Evolutionary conservation across 2,329 filamentous ascomycete species (phyloP), one percentile per base, ranked within the genome.

Genomic region (Aphanoascus verrucosus): DNA sequence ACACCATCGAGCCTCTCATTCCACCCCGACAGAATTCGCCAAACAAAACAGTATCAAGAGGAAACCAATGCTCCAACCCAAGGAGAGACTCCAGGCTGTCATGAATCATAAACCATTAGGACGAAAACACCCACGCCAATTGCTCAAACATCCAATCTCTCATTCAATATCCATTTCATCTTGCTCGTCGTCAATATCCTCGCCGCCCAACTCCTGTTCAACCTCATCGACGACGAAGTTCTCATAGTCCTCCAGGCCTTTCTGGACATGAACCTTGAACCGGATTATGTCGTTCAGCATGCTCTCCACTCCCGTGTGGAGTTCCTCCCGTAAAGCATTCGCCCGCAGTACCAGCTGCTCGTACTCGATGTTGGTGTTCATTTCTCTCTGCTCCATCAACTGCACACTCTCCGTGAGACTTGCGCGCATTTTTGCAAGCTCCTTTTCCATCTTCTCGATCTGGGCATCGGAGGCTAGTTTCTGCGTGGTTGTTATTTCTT

Each of bases 361-460:
- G 65, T 95, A 94, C 65, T 97, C 90, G 62, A 97, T 93, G 56
- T 91, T 94, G 11, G 88, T 93, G 63, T 90, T 94, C 81, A 97
- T 95, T 74, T 97, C 90, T 53, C 88, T 79, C 69, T 96, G 91
- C 68, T 96, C 89, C 79, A 96, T 85, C 46, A 94, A 71, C 69
- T 96, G 88, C 51, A 96, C 86, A 34, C 84, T 89, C 68, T 96
- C 91, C 2, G 82, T 84, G 31, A 96, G 74, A 9, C 84, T 85
- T 1, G 85, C 81, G 41, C 90, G 80, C 88, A 97, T 94, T 67
- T 89, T 88, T 45, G 87, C 86, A n/a, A 98, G 75, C 68, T 98
- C 90, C 70, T 95, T 96, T 72, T 98, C 93, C 85, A 96, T 94
- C 75, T 93, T 93, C 71, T 98, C 93, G 63, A 98, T 95, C 68